A percentile compares a stretch with the other conserved stretches of the same genome.
phyloP scores from a whole-genome alignment of 1,284 basidiomycete genomes.

The Omphalotus olearius region DNA sequence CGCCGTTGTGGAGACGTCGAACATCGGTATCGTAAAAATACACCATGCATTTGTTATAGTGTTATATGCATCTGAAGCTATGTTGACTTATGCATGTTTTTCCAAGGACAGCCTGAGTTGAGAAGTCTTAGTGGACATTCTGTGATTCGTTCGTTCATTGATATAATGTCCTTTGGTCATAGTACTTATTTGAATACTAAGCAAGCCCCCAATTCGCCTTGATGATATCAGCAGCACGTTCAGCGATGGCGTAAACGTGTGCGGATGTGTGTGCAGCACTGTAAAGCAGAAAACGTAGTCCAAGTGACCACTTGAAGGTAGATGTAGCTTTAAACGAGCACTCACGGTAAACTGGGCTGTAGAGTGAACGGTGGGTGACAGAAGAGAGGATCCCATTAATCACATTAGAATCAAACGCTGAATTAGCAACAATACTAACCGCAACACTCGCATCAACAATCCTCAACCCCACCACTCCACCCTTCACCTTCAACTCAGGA shows the following conservation, averaged over 20 bases:
- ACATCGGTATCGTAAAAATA: too few relatives aligned
- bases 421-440: slow-evolving; percentile 33
- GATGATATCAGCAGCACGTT: slow-evolving; percentile 4
- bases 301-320: too few relatives aligned
- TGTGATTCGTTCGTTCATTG: too few relatives aligned
- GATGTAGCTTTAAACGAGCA: too few relatives aligned
- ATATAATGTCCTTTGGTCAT: too few relatives aligned
- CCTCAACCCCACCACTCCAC: slow-evolving; percentile 12
- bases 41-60: too few relatives aligned
- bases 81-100: too few relatives aligned
- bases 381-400: background rate
- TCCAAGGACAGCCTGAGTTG: too few relatives aligned
- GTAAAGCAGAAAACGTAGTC: too few relatives aligned
- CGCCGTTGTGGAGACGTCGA: too few relatives aligned
- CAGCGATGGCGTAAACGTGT: slow-evolving; percentile 1
- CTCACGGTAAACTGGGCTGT: slow-evolving; percentile 2
- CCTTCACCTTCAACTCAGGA: slow-evolving; percentile 16
- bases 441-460: slow-evolving; percentile 16
- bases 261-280: slow-evolving; percentile 4
- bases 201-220: background rate
- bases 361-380: background rate
- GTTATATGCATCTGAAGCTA: too few relatives aligned
- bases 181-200: background rate
- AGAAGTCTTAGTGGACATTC: too few relatives aligned
- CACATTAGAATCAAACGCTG: slow-evolving; percentile 28